Percentiles rank a stretch among this genome's conserved stretches.
phyloP scores from a whole-genome alignment of 805 yeast species.

The Candida montana region DNA sequence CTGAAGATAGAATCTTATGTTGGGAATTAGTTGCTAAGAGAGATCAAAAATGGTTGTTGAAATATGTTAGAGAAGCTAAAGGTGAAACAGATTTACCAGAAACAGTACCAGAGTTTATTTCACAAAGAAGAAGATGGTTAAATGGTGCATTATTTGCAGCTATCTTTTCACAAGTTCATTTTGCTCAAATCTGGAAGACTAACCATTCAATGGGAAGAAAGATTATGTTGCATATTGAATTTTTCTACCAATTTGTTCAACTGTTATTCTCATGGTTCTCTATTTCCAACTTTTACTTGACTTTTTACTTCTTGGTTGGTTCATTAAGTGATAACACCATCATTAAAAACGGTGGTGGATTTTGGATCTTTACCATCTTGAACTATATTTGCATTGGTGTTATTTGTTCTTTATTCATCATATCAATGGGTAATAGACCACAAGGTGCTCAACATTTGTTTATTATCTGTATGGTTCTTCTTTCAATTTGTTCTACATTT shows the following conservation, averaged over 20 bases:
- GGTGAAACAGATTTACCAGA: conserved; percentile 99
- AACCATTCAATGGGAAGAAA: conserved; percentile 81
- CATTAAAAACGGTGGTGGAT: conserved; percentile 68
- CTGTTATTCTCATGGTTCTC: conserved; percentile 89
- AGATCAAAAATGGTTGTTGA: conserved; percentile 79
- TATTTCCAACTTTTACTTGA: conserved; percentile 83
- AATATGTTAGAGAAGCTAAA: conserved; percentile 86
- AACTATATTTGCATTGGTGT: conserved; percentile 80
- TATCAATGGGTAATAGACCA: conserved; percentile 96
- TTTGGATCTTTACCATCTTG: conserved; percentile 76
- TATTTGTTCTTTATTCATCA: conserved; percentile 81
- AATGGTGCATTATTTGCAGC: conserved; percentile 99
- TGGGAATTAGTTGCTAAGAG: conserved; percentile 92
- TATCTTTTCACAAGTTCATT: conserved; percentile 77
- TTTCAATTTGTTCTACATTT: conserved; percentile 76
- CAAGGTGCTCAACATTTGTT: conserved; percentile 88
- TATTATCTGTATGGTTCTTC: conserved; percentile 60
- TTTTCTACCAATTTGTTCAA: conserved; percentile 77
- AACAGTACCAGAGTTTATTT: conserved; percentile 84
- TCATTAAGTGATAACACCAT: conserved; percentile 51
- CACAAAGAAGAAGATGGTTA: conserved; percentile 97
- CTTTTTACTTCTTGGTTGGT: conserved; percentile 91
- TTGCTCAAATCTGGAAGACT: conserved; percentile 83
- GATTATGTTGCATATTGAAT: conserved; percentile 77
- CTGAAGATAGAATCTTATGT: conserved; percentile 93